Evolutionary conservation across 108 stramenopile genomes (phyloP).

Genomic region (Stephanodiscus triporus): DNA sequence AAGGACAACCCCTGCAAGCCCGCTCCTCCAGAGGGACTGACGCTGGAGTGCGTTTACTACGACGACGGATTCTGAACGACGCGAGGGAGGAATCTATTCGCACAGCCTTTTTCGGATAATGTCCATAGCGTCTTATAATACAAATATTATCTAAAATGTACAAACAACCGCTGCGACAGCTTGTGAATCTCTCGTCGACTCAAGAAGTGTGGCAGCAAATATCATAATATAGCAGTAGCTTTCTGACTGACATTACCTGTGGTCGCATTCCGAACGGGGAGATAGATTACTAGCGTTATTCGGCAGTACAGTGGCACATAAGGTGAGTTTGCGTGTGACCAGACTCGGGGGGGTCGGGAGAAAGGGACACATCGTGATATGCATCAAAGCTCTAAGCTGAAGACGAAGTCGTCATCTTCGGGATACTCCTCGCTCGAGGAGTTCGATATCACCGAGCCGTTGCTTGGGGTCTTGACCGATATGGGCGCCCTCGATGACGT

Average conservation of each 20-base stretch:
- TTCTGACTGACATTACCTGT: too few species aligned
- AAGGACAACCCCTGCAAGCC: constrained; percentile 77
- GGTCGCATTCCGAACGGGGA: too few species aligned
- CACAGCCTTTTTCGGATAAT: neutral
- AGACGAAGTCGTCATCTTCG: constrained; percentile 17
- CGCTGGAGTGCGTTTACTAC: constrained; percentile 80
- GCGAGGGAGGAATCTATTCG: too few species aligned
- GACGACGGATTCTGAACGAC: constrained; percentile 44
- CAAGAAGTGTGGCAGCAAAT: too few species aligned
- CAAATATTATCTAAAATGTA: neutral
- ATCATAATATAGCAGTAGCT: too few species aligned
- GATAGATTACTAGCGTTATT: too few species aligned
- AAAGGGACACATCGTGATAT: neutral
- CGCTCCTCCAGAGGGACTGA: constrained; percentile 83
- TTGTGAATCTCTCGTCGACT: too few species aligned
- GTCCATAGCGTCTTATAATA: too few species aligned
- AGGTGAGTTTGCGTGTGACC: neutral
- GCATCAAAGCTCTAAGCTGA: constrained; percentile 13
- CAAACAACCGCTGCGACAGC: too few species aligned
- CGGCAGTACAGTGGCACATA: too few species aligned
- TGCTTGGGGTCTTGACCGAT: neutral
- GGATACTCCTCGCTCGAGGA: neutral
- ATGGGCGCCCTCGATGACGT: neutral
- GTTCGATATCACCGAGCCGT: neutral
- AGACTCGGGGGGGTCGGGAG: neutral